Evolutionary conservation across 2,329 filamentous ascomycete genomes (phyloP).

Genomic region (Neofusicoccum sp.): DNA sequence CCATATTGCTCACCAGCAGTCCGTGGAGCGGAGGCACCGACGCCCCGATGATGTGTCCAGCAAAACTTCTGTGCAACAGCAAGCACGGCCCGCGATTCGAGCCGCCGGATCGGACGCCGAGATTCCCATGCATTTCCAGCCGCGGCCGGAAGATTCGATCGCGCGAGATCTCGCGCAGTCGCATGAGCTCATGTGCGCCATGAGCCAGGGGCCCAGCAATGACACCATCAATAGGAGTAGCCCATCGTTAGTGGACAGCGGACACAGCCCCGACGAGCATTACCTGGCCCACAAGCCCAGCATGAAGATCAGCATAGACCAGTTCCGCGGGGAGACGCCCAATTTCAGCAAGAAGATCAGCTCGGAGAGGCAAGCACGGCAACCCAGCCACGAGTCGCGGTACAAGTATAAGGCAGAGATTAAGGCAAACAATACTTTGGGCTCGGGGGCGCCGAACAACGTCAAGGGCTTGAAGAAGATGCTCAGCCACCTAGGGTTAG

Average conservation of each 20-base stretch:
- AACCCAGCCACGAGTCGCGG: neutral
- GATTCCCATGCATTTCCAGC: neutral
- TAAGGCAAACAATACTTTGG: constrained; percentile 31
- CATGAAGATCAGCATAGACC: constrained; percentile 31
- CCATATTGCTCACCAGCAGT: constrained; percentile 11
- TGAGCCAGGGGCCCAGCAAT: constrained; percentile 29
- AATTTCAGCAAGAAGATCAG: constrained; percentile 40
- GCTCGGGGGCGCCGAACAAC: constrained; percentile 22
- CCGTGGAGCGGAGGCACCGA: constrained; percentile 3
- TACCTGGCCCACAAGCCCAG: constrained; percentile 25
- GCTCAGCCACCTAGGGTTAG: constrained; percentile 29
- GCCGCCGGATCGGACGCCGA: neutral
- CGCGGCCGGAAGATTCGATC: constrained; percentile 3
- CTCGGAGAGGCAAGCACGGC: constrained; percentile 28
- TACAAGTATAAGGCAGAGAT: constrained; percentile 36
- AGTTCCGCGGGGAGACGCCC: constrained; percentile 26
- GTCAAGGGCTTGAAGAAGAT: constrained; percentile 33
- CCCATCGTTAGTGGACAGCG: constrained; percentile 18
- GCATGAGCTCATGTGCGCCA: constrained; percentile 30
- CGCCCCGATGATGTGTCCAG: neutral
- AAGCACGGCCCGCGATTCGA: neutral
- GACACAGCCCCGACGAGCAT: constrained; percentile 19
- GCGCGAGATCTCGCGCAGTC: constrained; percentile 10
- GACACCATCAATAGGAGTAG: constrained; percentile 27
- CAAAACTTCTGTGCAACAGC: neutral